Evolutionary conservation across 1,284 basidiomycete species (phyloP).

Genomic region (Coniferiporia weirii): DNA sequence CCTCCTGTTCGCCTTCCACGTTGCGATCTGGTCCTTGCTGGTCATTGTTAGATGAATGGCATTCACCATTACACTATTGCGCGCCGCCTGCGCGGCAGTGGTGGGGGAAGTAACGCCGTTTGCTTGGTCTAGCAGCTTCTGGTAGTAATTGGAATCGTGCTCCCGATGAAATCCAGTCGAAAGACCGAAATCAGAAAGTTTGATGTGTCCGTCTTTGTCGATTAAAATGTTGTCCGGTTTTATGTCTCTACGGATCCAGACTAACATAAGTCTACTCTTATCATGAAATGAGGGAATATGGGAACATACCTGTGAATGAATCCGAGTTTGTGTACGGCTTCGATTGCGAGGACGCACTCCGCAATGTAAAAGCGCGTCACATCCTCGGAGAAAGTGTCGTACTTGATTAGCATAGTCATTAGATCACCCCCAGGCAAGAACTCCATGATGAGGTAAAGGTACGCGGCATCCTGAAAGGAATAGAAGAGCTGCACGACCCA

Average conservation of each 20-base stretch:
- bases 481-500: constrained; percentile 99
- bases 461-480: constrained; percentile 96
- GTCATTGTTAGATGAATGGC: constrained; percentile 94
- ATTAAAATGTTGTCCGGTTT: constrained; percentile 99
- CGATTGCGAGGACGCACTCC: constrained; percentile 95
- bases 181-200: constrained; percentile 96
- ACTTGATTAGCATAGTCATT: constrained; percentile 99
- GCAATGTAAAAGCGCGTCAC: constrained; percentile 99
- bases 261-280: neutral
- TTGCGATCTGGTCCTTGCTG: constrained; percentile 89
- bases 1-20: constrained; percentile 97
- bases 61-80: constrained; percentile 95
- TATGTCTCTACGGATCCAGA: constrained; percentile 68
- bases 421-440: constrained; percentile 97
- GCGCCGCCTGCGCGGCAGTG: constrained; percentile 44
- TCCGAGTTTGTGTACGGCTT: constrained; percentile 97
- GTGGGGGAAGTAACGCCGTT: constrained; percentile 38
- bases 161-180: constrained; percentile 98
- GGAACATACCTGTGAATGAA: constrained; percentile 92
- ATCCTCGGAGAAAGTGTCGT: constrained; percentile 98
- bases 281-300: neutral
- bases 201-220: constrained; percentile 94
- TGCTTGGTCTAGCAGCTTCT: constrained; percentile 67
- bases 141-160: constrained; percentile 94
- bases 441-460: constrained; percentile 98